Conservation (phyloP, 805 yeast genomes). For the Clavispora vitiphila region DNA sequence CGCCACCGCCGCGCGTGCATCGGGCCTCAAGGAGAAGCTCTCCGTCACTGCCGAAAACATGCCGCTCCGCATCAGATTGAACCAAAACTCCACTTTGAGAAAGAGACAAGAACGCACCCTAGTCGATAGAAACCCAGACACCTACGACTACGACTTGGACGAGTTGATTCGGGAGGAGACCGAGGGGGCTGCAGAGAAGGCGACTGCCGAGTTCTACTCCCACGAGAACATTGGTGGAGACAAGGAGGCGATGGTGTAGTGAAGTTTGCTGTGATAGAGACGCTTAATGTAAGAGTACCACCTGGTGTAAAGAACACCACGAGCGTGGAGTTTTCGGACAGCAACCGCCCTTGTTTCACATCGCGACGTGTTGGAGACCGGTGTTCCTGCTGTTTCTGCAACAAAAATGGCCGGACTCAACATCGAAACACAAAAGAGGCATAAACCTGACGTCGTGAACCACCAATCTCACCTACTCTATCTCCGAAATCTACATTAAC, state of each 20-base stretch:
- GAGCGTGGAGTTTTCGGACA: no score
- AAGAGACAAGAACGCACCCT: slow-evolving; percentile 32
- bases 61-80: slow-evolving; percentile 31
- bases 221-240: slow-evolving; percentile 10
- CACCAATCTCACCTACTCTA: not conserved
- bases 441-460: no score
- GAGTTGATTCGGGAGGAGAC: slow-evolving; percentile 37
- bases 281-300: no score
- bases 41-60: slow-evolving; percentile 32
- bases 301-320: no score
- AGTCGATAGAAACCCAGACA: slow-evolving; percentile 35
- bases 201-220: slow-evolving; percentile 8
- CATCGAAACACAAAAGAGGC: no score
- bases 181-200: slow-evolving; percentile 15
- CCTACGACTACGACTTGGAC: slow-evolving; percentile 41
- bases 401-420: no score
- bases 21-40: slow-evolving; percentile 25
- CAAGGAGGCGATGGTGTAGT: slow-evolving; percentile 15
- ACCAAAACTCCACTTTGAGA: slow-evolving; percentile 19
- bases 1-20: slow-evolving; percentile 12
- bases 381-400: no score
- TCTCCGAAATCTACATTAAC: no score
- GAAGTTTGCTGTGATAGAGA: no score
- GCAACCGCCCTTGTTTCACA: no score
- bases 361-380: no score